Evolutionary conservation across 129 eudicot species (phyloP), one percentile per base, ranked within the genome.

Genomic region (Gnaphalium uliginosum): DNA sequence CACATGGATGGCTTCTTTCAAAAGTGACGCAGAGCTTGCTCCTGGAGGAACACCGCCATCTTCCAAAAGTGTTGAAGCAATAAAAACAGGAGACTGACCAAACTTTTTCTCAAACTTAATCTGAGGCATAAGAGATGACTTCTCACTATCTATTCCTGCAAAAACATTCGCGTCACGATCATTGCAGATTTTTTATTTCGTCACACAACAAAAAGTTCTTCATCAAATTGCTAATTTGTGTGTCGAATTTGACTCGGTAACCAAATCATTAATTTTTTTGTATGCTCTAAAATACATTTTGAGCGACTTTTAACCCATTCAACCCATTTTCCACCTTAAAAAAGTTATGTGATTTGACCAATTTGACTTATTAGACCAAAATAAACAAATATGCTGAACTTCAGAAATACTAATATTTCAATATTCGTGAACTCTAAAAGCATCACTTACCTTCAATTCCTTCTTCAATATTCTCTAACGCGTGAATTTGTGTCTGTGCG

Each of bases 1-100:
- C 21, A 89, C 97, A 82, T 92, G 97, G 66, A 92, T 92, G 79
- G 97, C 97, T 87, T 92, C 97, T 86, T 92, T 92, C 81, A 92
- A 79, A 62, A 89, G 93, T 18, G 97, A 87, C 15, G 97, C 92
- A 6, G 92, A 86, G 71, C 86, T 32, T 51, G 90, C 90, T 7
- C 92, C 97, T 0, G 86, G 89, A 63, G 96, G 92, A 73, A 83
- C 87, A 58, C 97, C 93, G 4, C 97, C 97, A 0, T 92, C 90
- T 73, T 92, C 97, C 73, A 89, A 81, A 76, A 87, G 97, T 18
- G 96, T 89, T 17, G 97, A 92, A 84, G 96, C 97, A 4, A 92
- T 83, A 53, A 92, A 92, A 19, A 89, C 97, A 6, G 97, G 96
- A 43, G 97, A 92, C 71, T 92, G 97, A 9, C 97, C 96, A 29